Conservation (phyloP, 129 eudicot species). For the Helianthus tuberosus region DNA sequence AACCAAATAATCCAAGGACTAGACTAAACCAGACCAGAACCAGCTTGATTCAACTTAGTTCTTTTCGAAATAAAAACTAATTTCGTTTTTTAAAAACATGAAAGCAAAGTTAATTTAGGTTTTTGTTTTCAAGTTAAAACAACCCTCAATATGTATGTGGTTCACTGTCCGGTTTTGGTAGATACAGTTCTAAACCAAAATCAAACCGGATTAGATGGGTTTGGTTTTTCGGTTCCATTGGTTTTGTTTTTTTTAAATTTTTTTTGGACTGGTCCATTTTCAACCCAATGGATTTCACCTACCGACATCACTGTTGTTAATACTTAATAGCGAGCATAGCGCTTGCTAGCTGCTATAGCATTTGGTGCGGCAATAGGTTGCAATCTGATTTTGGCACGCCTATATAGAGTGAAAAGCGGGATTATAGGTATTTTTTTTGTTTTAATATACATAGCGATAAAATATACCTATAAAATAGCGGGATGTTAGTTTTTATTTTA, state of each 20-base stretch:
- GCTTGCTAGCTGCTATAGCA: too few relatives aligned
- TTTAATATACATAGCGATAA: too few relatives aligned
- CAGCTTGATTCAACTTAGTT: background rate
- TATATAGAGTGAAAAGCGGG: too few relatives aligned
- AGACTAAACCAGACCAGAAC: background rate
- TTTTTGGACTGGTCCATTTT: background rate
- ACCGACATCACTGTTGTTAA: background rate
- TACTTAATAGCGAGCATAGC: too few relatives aligned
- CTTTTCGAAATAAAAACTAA: background rate
- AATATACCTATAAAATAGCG: too few relatives aligned
- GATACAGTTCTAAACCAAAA: conserved; percentile 1
- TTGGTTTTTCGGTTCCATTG: background rate
- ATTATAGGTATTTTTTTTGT: too few relatives aligned
- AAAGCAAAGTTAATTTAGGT: background rate
- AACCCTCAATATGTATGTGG: background rate
- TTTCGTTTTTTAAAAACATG: too few relatives aligned
- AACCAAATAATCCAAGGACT: background rate
- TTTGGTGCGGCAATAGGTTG: too few relatives aligned
- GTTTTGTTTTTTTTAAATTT: background rate
- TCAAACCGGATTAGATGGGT: background rate
- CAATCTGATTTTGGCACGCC: too few relatives aligned
- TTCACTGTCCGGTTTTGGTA: background rate
- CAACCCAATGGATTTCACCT: conserved; percentile 4
- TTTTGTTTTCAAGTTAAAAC: background rate
- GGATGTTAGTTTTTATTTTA: too few relatives aligned